Base-by-base conservation (phyloP, 1,284 basidiomycete species). In the Ceratobasidium sp. region DNA sequence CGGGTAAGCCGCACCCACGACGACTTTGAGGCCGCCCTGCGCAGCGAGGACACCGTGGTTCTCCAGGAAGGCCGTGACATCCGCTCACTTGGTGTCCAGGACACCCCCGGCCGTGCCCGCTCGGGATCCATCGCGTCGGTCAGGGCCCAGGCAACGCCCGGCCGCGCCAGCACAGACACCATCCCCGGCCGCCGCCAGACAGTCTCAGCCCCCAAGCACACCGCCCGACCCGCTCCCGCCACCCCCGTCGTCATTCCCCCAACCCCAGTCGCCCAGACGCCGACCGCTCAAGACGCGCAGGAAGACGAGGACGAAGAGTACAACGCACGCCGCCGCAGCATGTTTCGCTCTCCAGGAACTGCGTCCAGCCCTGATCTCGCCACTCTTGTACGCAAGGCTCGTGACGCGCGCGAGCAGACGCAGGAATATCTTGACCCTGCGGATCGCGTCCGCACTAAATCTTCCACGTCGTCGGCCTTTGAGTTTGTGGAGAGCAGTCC, bases 341-440 rank as follows among this genome's bases (percentile, higher is more conserved):
- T 96, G 83, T 95, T 94, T 81, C 87, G 94, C 75, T 90, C 92
- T n/a, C 85, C 91, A 7, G 94, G 94, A 62, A 95, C 93, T 1
- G 92, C 93, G 29, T 93, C 92, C 78, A 94, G 92, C 78, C 94
- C 95, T 29, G 94, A 97, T 82, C 85, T 96, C 29, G 92, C 92
- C 3, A 94, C 92, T 1, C 85, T 96, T 73, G 83, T 95, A 68
- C 87, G 90, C 76, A 94, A 94, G 82, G 90, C 91, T 43, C 92
- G 90, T 81, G 90, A 91, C 79, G 85, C 86, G 61, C 88, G 88
- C 43, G 85, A 71, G 8, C 49, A 54, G 34, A 14, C 29, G 9
- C 65, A 68, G 16, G 65, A 68, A 4, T 31, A 5, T 7, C 65
- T 65, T 11, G 63, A 51, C 16, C 51, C 65, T 3, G 81, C 2